Evolutionary conservation across 331 rosid species (phyloP).

Genomic region (Rhamnella rubrinervis): DNA sequence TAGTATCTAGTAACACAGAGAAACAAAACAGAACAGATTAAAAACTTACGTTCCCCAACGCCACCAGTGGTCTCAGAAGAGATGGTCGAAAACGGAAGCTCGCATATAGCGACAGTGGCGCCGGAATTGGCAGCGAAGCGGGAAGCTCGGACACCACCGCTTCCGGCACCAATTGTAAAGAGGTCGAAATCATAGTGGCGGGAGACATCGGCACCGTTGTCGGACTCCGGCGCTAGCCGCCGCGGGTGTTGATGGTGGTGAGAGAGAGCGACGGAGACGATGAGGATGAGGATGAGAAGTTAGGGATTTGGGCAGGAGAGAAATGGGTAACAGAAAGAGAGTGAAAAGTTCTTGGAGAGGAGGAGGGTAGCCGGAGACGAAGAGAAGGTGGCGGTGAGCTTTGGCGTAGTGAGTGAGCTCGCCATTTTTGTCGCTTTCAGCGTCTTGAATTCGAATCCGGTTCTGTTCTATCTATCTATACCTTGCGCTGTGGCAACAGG

Average conservation of each 20-base stretch:
- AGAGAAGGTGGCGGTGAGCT: constrained; percentile 44
- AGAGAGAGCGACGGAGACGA: constrained; percentile 11
- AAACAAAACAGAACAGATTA: too few species aligned
- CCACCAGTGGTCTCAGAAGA: constrained; percentile 90
- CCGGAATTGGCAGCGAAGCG: constrained; percentile 77
- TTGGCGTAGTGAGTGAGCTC: constrained; percentile 48
- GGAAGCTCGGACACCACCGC: constrained; percentile 97
- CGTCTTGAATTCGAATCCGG: not conserved
- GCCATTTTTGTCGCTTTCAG: constrained; percentile 42
- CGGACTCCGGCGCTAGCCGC: constrained; percentile 46
- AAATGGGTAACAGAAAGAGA: constrained; percentile 28
- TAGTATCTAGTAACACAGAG: too few species aligned
- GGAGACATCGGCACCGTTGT: constrained; percentile 44
- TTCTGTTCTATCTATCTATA: constrained; percentile 4
- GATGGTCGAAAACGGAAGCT: constrained; percentile 89
- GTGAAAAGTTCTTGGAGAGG: constrained; percentile 40
- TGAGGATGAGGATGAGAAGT: not conserved
- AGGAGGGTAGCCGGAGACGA: constrained; percentile 47
- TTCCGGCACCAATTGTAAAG: constrained; percentile 95
- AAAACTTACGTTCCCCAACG: constrained; percentile 91
- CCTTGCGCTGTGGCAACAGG: not conserved
- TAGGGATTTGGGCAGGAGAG: constrained; percentile 40
- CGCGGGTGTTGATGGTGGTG: constrained; percentile 24
- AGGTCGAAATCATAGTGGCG: constrained; percentile 82
- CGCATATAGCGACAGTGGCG: constrained; percentile 79